A percentile compares a stretch with the other conserved stretches of the same genome.
Conservation (phyloP, 768 basidiomycete genomes). For the Tricholoma terreum region DNA sequence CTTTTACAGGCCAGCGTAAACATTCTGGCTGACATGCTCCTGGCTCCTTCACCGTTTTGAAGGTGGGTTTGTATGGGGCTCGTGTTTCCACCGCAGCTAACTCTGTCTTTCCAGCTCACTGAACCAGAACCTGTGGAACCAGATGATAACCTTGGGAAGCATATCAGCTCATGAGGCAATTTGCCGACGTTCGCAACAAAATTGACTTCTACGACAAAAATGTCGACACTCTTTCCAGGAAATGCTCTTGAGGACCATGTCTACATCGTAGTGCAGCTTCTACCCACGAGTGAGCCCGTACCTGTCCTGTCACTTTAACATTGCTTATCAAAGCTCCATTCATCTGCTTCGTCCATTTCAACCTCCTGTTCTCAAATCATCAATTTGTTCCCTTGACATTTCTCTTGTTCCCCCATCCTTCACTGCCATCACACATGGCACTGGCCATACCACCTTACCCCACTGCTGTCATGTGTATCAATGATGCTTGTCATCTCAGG, state of each 20-base stretch:
- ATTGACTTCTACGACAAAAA: neutral
- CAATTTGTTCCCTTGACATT: too few relatives aligned
- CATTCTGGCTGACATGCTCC: neutral
- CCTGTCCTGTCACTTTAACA: slow-evolving; percentile 1
- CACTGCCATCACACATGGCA: too few relatives aligned
- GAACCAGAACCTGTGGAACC: neutral
- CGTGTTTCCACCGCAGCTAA: neutral
- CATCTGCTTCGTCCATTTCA: neutral
- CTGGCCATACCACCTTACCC: too few relatives aligned
- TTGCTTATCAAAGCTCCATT: slow-evolving; percentile 2
- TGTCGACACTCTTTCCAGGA: neutral
- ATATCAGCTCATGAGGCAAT: neutral
- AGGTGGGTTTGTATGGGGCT: neutral
- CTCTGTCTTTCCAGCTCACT: neutral
- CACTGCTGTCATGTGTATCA: too few relatives aligned
- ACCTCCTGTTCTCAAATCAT: neutral
- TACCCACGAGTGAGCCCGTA: neutral
- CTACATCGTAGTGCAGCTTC: neutral
- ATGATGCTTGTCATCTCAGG: too few relatives aligned
- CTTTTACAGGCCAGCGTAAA: neutral
- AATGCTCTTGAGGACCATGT: neutral
- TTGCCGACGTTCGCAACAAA: neutral
- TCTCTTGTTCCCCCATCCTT: too few relatives aligned
- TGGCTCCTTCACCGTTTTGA: slow-evolving; percentile 1
- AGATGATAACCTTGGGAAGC: neutral